A percentile compares a stretch with the other conserved stretches of the same genome.
Conservation (phyloP, 108 stramenopile genomes). For the Skeletonema marinoi region DNA sequence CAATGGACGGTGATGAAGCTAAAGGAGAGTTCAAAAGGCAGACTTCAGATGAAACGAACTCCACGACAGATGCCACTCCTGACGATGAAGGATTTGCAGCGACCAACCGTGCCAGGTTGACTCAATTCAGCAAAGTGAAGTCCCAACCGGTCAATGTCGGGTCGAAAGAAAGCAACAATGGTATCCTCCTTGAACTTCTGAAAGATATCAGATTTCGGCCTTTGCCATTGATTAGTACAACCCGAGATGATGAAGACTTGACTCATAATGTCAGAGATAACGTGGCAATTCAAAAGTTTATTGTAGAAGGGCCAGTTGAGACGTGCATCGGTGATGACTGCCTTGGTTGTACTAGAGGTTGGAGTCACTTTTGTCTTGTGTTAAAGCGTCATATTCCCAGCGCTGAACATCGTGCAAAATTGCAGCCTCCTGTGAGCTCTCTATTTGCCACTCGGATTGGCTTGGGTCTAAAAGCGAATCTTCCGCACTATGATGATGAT, state of each 20-base stretch:
- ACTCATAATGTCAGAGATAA: constrained; percentile 26
- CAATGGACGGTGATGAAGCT: constrained; percentile 20
- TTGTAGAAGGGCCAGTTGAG: constrained; percentile 76
- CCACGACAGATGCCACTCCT: neutral
- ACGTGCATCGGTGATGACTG: constrained; percentile 88
- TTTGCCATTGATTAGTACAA: constrained; percentile 62
- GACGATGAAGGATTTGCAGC: constrained; percentile 25
- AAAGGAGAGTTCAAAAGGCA: constrained; percentile 13
- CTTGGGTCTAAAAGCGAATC: constrained; percentile 58
- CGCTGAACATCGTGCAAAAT: constrained; percentile 65
- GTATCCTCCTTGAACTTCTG: constrained; percentile 68
- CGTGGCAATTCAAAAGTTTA: constrained; percentile 64
- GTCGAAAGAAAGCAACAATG: constrained; percentile 36
- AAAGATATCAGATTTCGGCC: constrained; percentile 82
- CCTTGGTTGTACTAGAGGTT: constrained; percentile 79
- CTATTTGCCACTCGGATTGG: constrained; percentile 77
- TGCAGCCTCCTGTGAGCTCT: constrained; percentile 81
- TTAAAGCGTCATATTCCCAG: constrained; percentile 67
- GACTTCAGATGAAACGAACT: constrained; percentile 40
- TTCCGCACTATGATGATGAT: constrained; percentile 14
- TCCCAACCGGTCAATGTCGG: constrained; percentile 1
- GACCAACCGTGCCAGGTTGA: constrained; percentile 15
- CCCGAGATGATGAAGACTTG: constrained; percentile 46
- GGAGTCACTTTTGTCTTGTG: constrained; percentile 83
- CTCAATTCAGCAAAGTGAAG: constrained; percentile 30